Evolutionary conservation across 106 monocot genomes (phyloP), one percentile per base, ranked within the genome.

Genomic region (Dioscorea zingiberensis): DNA sequence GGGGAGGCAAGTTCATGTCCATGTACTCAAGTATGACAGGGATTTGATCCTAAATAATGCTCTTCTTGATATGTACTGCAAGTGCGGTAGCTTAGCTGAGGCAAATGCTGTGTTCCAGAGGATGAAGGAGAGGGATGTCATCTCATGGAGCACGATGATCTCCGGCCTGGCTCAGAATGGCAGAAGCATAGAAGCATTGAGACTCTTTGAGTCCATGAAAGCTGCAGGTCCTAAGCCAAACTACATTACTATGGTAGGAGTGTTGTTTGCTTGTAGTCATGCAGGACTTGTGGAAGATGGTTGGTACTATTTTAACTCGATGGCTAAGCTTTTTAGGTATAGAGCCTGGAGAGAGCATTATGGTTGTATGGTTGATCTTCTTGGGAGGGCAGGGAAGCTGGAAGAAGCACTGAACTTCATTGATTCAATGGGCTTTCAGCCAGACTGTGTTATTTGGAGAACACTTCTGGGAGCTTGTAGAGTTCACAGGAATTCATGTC

Each of bases 111-210:
- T 81, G 14, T 91, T 91, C 28, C n/a, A 44, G 44, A 78, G 78
- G 63, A 86, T 85, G 83, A 11, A 9, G 1, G 70, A 68, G 60
- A 77, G 58, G 64, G 89, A 90, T 71, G 85, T 90, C 26, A 83
- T 90, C 24, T 90, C 82, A 14, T 90, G 91, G 91, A 91, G 91
- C 57, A 87, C 87, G 2, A 87, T 91, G 81, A 87, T 91, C 14
- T 78, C 87, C 0, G 87, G 91, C 21, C 62, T 91, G 55, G 91
- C 84, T 48, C 86, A 84, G 68, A 91, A 87, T 47, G 91, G 83
- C 23, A 71, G 72, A 56, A 81, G 82, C 29, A 15, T 55, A 17
- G 85, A 79, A 22, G 81, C 91, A 19, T 55, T 87, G 68, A 47
- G 38, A 21, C 73, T 84, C 7, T 91, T 87, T 27, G 72, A 79